Evolutionary conservation across 2,329 filamentous ascomycete species (phyloP).

Genomic region (Macrophomina phaseolina): DNA sequence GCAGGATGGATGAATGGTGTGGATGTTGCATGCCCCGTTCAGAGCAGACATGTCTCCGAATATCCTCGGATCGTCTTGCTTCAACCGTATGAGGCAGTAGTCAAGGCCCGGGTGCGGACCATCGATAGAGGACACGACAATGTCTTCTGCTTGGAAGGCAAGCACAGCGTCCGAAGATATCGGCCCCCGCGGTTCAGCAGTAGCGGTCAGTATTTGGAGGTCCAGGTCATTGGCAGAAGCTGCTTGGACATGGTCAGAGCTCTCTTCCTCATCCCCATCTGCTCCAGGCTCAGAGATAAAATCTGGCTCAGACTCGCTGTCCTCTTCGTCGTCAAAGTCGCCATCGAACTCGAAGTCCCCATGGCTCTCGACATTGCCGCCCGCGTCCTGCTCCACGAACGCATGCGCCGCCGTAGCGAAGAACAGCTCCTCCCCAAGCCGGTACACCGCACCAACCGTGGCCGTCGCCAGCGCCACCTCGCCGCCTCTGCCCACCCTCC

Average conservation of each 20-base stretch:
- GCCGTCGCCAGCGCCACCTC: background rate
- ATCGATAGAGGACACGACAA: slow-evolving; percentile 18
- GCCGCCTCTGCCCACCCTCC: too few species aligned
- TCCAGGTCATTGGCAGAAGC: too few species aligned
- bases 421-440: background rate
- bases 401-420: background rate
- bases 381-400: background rate
- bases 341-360: background rate
- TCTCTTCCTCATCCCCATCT: background rate
- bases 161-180: background rate
- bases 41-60: too few species aligned
- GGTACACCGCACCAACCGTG: background rate
- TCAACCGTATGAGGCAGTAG: slow-evolving; percentile 8
- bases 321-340: background rate
- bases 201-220: too few species aligned
- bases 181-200: too few species aligned
- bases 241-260: too few species aligned
- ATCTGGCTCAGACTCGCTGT: background rate
- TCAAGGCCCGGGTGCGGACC: slow-evolving; percentile 26
- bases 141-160: slow-evolving; percentile 3
- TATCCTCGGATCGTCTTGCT: background rate
- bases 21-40: background rate
- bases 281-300: background rate
- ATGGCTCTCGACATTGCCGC: background rate
- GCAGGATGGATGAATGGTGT: background rate